Base-by-base conservation (phyloP, 2,329 filamentous ascomycete genomes). In the Graphiopsis chlorocephala region DNA sequence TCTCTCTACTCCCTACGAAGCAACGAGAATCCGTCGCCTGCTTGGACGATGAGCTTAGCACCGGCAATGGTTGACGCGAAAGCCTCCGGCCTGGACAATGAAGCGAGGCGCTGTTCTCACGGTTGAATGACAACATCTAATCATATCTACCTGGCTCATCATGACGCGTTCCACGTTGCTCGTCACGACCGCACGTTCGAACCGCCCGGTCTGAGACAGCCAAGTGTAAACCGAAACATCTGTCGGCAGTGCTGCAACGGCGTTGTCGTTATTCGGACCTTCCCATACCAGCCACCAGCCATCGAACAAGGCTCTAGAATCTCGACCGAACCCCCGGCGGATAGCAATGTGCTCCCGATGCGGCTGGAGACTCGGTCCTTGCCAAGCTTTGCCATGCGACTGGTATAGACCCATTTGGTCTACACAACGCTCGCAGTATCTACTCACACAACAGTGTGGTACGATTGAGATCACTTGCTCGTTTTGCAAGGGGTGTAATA, bases 171-270 rank as follows among this genome's bases (percentile, higher is more conserved):
- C 20, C 26, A 31, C 56, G 56, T 47, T 29, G 56, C 45, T 55
- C 60, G 60, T 55, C 48, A 45, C 23, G 33, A 52, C 28, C 58
- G 47, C 60, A 48, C 60, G 60, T 62, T 35, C 47, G 33, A 25
- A 53, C 23, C 28, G 33, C 23, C 23, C 48, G 29, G n/a, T 45
- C 23, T 53, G 29, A 62, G 60, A 62, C 60, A 61, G 2, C 29
- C 14, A 48, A 12, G 7, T 14, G 59, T 25, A 23, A 45, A 53
- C 29, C 29, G 48, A 62, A 35, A 53, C 25, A 55, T 55, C 48
- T 62, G 23, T 62, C 60, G 60, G 60, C 33, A 62, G 17, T 55
- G 28, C 47, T 31, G 10, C 47, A n/a, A 25, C 23, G 23, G 8
- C 33, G 8, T n/a, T 62, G 14, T 52, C 25, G 8, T 8, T 17